Evolutionary conservation across 2,329 filamentous ascomycete species (phyloP).

Genomic region (Ascochyta viciae-villosae): DNA sequence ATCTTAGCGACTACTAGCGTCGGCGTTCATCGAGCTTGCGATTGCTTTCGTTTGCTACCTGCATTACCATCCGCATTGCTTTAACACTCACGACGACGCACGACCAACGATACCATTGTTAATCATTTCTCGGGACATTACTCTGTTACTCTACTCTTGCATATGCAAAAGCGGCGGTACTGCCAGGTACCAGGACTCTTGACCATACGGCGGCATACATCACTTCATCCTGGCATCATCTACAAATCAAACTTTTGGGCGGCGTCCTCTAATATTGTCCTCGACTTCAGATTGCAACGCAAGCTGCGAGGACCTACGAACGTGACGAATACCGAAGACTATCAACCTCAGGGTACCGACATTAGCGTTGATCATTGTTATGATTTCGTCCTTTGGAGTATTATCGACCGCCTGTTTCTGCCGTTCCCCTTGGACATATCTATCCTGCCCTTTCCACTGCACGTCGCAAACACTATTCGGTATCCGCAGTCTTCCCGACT

Average conservation of each 20-base stretch:
- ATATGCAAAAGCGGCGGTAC: slow-evolving; percentile 41
- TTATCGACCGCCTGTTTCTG: slow-evolving; percentile 16
- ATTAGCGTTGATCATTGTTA: slow-evolving; percentile 49
- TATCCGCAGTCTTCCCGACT: slow-evolving; percentile 37
- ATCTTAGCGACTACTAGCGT: slow-evolving; percentile 48
- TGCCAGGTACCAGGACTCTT: slow-evolving; percentile 22
- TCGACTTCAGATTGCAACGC: slow-evolving; percentile 34
- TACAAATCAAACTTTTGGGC: slow-evolving; percentile 18
- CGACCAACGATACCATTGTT: slow-evolving; percentile 47
- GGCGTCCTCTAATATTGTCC: slow-evolving; percentile 18
- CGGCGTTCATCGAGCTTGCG: slow-evolving; percentile 45
- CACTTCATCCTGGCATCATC: slow-evolving; percentile 19
- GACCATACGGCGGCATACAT: slow-evolving; percentile 28
- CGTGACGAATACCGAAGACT: slow-evolving; percentile 49
- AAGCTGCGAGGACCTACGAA: slow-evolving; percentile 43
- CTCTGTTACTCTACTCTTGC: slow-evolving; percentile 30
- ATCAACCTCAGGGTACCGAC: slow-evolving; percentile 49
- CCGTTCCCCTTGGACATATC: slow-evolving; percentile 21
- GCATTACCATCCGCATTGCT: slow-evolving; percentile 42
- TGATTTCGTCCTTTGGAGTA: slow-evolving; percentile 25
- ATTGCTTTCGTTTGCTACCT: slow-evolving; percentile 36
- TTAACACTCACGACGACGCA: slow-evolving; percentile 40
- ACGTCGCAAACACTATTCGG: slow-evolving; percentile 41
- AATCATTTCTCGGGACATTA: slow-evolving; percentile 41
- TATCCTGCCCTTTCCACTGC: slow-evolving; percentile 25